Evolutionary conservation across 2,329 filamentous ascomycete species (phyloP).

Genomic region (Exophiala spinifera): DNA sequence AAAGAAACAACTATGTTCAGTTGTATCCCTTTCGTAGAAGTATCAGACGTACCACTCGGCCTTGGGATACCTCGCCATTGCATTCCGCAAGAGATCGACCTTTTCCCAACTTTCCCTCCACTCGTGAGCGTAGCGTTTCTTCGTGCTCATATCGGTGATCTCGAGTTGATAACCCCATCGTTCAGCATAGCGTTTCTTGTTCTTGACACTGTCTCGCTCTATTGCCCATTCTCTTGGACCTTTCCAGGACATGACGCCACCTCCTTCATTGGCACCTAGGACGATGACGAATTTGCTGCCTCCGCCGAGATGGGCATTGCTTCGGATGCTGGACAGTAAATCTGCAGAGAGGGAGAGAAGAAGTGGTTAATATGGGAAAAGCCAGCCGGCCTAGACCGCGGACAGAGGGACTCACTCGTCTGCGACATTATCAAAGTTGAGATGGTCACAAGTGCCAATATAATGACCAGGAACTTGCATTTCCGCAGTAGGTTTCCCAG

Average conservation of each 20-base stretch:
- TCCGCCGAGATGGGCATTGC: slow-evolving; percentile 70
- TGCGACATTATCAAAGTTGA: slow-evolving; percentile 25
- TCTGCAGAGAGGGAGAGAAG: slow-evolving; percentile 42
- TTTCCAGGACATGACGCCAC: slow-evolving; percentile 99
- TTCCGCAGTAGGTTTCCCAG: slow-evolving; percentile 59
- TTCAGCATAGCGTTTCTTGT: slow-evolving; percentile 84
- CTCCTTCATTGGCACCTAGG: slow-evolving; percentile 86
- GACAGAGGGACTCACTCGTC: slow-evolving; percentile 20
- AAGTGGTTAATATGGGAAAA: too few relatives aligned
- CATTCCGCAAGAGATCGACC: slow-evolving; percentile 85
- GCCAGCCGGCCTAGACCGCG: too few relatives aligned
- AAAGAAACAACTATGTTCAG: too few relatives aligned
- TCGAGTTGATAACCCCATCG: slow-evolving; percentile 95
- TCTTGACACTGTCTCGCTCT: slow-evolving; percentile 90
- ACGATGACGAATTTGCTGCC: slow-evolving; percentile 93
- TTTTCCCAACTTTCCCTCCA: slow-evolving; percentile 99
- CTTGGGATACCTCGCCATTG: slow-evolving; percentile 88
- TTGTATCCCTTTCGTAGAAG: too few relatives aligned
- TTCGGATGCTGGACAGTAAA: slow-evolving; percentile 62
- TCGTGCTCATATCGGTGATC: slow-evolving; percentile 96
- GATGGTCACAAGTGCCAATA: slow-evolving; percentile 34
- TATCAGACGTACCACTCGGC: slow-evolving; percentile 83
- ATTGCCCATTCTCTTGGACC: slow-evolving; percentile 96
- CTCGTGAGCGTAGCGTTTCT: slow-evolving; percentile 97
- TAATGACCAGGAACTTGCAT: slow-evolving; percentile 57